Base-by-base conservation (phyloP, 2,329 filamentous ascomycete species). In the Talaromyces rugulosus region DNA sequence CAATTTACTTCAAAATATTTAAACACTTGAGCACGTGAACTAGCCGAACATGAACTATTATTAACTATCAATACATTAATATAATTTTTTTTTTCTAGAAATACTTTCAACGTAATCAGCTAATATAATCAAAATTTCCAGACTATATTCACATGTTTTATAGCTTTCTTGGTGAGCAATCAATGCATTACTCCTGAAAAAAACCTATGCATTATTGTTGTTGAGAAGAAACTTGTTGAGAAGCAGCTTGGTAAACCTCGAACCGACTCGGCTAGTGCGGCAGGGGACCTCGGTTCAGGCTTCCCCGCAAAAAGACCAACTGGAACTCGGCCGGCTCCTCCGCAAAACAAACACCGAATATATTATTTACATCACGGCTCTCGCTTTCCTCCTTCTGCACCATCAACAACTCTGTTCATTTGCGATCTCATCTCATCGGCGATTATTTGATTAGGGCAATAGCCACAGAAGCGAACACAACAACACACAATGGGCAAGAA, bases 401-500 rank as follows among this genome's bases (percentile, higher is more conserved):
- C 33, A 36, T 5, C 34, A 16, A 36, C 34, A 16, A 36, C 34
- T 36, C 34, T 36, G 34, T 36, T 16, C 34, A 36, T 36, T 50
- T 27, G 16, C 44, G n/a, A 27, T 14, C 44, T 1, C 44, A 28
- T 12, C 44, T 28, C 18, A 27, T 40, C 36, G 5, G 14, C 12
- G 12, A 36, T 14, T n/a, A 40, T 40, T 40, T 40, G n/a, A 14
- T 7, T n/a, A 1, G 14, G n/a, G 14, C 5, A 40, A 40, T 40
- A 40, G 6, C 16, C 36, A 40, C 5, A 34, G 36, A 40, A 40
- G 16, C 44, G 11, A 18, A 53, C 12, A 53, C 16, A 36, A 44
- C 23, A 36, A 14, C 33, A 81, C 33, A 81, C 58, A 64, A 85
- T 85, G 82, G 79, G 76, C 66, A 80, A 81, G 68, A 82, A 83